A percentile compares a stretch with the other conserved stretches of the same genome.
phyloP scores from a whole-genome alignment of 768 basidiomycete genomes.

The Mrakia blollopis region DNA sequence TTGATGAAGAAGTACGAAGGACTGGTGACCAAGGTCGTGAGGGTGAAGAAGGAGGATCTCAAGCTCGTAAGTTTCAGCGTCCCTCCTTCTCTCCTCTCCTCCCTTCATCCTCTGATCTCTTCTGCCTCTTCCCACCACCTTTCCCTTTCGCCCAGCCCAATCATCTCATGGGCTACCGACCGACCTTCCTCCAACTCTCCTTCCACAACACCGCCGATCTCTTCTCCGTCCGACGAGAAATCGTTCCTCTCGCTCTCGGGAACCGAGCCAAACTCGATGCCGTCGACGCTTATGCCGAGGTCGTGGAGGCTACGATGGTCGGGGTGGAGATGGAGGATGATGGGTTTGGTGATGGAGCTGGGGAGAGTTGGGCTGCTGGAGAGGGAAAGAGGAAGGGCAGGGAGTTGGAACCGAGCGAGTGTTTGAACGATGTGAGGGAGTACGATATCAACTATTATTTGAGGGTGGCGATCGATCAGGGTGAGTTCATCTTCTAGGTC shows the following conservation, averaged over 20 bases:
- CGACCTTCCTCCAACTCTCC: constrained; percentile 77
- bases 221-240: constrained; percentile 74
- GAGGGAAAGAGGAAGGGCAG: constrained; percentile 55
- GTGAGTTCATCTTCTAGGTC: constrained; percentile 41
- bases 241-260: constrained; percentile 80
- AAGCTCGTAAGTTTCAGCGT: constrained; percentile 52
- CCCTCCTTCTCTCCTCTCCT: not conserved
- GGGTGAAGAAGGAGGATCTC: constrained; percentile 87
- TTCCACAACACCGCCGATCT: constrained; percentile 94
- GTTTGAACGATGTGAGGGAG: constrained; percentile 89
- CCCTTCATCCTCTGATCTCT: not conserved
- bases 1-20: constrained; percentile 89
- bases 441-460: constrained; percentile 97
- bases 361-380: constrained; percentile 31
- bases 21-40: constrained; percentile 66
- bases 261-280: constrained; percentile 91
- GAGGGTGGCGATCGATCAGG: constrained; percentile 97
- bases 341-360: constrained; percentile 45
- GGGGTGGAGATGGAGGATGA: constrained; percentile 56
- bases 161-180: constrained; percentile 89
- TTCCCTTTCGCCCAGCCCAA: constrained; percentile 56
- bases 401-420: constrained; percentile 67
- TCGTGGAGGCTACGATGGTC: constrained; percentile 57
- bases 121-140: not conserved
- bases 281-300: constrained; percentile 95